phyloP scores from a whole-genome alignment of 2,329 filamentous ascomycete species.

The Aureobasidium namibiae region DNA sequence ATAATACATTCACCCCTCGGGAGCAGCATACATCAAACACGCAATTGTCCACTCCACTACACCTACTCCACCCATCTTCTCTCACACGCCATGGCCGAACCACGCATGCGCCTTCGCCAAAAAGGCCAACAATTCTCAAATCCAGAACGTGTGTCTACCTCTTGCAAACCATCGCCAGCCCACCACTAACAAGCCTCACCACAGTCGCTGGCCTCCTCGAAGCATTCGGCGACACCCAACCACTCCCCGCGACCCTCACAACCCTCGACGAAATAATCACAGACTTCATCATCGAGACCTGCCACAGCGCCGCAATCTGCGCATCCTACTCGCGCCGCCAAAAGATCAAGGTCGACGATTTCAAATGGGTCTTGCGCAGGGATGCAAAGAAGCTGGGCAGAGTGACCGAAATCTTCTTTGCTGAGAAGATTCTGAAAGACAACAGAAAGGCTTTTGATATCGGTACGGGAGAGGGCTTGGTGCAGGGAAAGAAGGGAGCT shows the following conservation, averaged over 20 bases:
- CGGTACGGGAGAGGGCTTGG: conserved; percentile 54
- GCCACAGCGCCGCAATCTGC: conserved; percentile 77
- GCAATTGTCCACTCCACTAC: not conserved
- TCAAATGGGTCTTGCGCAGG: conserved; percentile 84
- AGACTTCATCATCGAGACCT: conserved; percentile 91
- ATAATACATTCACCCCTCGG: not conserved
- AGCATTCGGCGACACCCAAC: conserved; percentile 70
- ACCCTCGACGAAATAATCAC: conserved; percentile 92
- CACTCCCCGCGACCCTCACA: conserved; percentile 74
- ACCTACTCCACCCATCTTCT: not conserved
- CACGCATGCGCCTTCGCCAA: conserved; percentile 39
- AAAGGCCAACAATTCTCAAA: conserved; percentile 40
- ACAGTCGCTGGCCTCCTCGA: conserved; percentile 12
- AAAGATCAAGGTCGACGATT: conserved; percentile 97
- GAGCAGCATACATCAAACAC: not conserved
- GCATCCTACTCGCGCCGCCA: conserved; percentile 82
- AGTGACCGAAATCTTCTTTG: conserved; percentile 80
- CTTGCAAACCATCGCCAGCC: conserved; percentile 11
- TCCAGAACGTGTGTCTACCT: conserved; percentile 29
- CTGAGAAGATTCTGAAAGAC: conserved; percentile 78
- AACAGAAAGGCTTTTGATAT: conserved; percentile 67
- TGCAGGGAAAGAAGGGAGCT: conserved; percentile 37
- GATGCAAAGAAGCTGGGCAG: conserved; percentile 81
- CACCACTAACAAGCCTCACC: conserved; percentile 35
- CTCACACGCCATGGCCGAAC: conserved; percentile 35